Evolutionary conservation across 768 basidiomycete genomes (phyloP).

Genomic region (Phanerodontia chrysosporium): DNA sequence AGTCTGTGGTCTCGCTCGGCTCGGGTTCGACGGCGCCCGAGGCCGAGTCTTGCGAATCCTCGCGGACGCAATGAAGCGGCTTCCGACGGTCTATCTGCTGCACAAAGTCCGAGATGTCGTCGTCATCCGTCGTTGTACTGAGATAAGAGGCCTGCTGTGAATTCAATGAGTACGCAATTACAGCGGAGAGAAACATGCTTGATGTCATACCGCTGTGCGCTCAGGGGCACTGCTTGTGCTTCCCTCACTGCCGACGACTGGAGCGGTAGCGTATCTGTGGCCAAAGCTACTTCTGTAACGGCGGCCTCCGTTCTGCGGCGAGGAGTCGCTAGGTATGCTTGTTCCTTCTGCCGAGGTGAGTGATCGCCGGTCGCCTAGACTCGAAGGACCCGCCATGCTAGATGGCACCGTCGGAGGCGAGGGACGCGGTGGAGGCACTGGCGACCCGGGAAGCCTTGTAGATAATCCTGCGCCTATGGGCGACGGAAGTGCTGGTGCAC

Average conservation of each 20-base stretch:
- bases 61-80: conserved; percentile 39
- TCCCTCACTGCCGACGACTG: conserved; percentile 32
- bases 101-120: conserved; percentile 75
- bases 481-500: conserved; percentile 32
- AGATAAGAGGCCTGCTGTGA: conserved; percentile 40
- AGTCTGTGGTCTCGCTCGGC: conserved; percentile 9
- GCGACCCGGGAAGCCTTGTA: conserved; percentile 23
- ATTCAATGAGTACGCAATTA: not conserved
- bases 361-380: conserved; percentile 39
- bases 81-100: conserved; percentile 71
- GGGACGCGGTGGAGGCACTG: conserved; percentile 34
- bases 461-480: conserved; percentile 29
- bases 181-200: not conserved
- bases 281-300: conserved; percentile 79
- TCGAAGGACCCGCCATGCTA: conserved; percentile 36
- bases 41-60: conserved; percentile 5
- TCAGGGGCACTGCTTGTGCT: conserved; percentile 36
- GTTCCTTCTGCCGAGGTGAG: conserved; percentile 29
- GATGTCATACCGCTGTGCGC: conserved; percentile 15
- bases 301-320: conserved; percentile 35
- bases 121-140: conserved; percentile 56
- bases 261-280: conserved; percentile 53
- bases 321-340: conserved; percentile 11
- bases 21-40: not conserved
- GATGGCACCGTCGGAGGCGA: conserved; percentile 36